Conservation (phyloP, 2,329 filamentous ascomycete species). For the Microdochium nivale region DNA sequence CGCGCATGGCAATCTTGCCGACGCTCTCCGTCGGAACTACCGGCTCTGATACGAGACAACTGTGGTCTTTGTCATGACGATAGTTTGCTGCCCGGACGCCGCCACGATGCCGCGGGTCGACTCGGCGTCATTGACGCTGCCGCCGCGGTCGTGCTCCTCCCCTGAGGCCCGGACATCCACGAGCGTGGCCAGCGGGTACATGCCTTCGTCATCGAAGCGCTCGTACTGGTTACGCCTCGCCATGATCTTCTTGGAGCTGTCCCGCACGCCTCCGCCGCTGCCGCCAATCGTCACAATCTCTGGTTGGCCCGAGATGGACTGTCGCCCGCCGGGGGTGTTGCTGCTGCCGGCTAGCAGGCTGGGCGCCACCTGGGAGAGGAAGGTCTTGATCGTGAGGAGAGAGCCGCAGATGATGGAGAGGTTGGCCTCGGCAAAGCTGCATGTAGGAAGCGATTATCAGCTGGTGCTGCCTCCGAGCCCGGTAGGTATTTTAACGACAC, state of each 20-base stretch:
- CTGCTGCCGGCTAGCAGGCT: background rate
- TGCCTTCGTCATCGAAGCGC: slow-evolving; percentile 4
- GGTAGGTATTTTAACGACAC: background rate
- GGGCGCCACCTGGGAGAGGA: slow-evolving; percentile 3
- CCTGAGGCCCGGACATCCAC: background rate
- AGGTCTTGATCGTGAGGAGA: slow-evolving; percentile 5
- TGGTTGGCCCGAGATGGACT: no score
- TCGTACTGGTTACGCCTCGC: slow-evolving; percentile 1
- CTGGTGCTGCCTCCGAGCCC: background rate
- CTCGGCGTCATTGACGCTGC: no score
- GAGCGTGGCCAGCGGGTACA: slow-evolving; percentile 4
- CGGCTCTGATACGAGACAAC: no score
- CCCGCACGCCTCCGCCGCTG: no score
- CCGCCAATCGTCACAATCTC: background rate
- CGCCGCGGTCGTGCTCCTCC: no score
- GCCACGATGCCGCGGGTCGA: no score
- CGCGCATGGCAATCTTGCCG: no score
- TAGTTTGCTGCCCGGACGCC: background rate
- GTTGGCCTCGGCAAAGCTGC: slow-evolving; percentile 4
- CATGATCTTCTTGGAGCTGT: no score
- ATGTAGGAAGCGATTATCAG: no score
- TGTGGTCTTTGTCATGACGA: no score
- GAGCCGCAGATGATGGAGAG: slow-evolving; percentile 5
- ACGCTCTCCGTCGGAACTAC: no score
- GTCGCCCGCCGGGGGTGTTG: no score